Evolutionary conservation across 1,284 basidiomycete genomes (phyloP).

Genomic region (Malassezia arunalokei): DNA sequence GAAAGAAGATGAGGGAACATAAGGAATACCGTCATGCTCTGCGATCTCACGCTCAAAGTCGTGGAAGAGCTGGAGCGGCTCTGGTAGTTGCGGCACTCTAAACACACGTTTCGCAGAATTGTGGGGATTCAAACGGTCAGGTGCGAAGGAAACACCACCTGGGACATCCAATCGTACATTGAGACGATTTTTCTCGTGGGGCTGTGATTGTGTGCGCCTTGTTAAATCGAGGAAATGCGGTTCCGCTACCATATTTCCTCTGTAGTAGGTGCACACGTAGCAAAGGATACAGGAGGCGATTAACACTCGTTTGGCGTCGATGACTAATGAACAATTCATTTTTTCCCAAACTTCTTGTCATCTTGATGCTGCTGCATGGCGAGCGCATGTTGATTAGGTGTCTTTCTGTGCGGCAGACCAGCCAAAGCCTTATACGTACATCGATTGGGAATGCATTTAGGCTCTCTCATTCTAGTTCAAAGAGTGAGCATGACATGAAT

Average conservation of each 20-base stretch:
- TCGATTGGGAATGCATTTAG: too few species aligned
- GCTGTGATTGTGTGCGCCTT: neutral
- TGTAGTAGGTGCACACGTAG: too few species aligned
- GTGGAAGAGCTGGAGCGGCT: conserved; percentile 16
- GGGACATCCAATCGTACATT: conserved; percentile 39
- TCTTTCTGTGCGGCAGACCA: too few species aligned
- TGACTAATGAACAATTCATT: too few species aligned
- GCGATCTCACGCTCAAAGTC: conserved; percentile 27
- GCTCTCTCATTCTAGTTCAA: too few species aligned
- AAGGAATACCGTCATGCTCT: conserved; percentile 2
- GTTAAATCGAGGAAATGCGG: conserved; percentile 9
- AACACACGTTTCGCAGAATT: conserved; percentile 36
- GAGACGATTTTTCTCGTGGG: neutral
- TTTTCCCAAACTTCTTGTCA: too few species aligned
- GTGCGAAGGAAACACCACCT: conserved; percentile 37
- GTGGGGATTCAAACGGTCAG: conserved; percentile 29
- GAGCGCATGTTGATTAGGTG: too few species aligned
- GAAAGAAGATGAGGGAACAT: conserved; percentile 1
- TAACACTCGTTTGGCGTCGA: too few species aligned
- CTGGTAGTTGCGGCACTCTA: conserved; percentile 18
- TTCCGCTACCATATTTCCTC: neutral
- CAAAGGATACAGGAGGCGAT: too few species aligned
- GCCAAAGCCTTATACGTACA: too few species aligned
- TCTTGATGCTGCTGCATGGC: too few species aligned
- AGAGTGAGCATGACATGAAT: too few species aligned